Evolutionary conservation across 768 basidiomycete species (phyloP).

Genomic region (Rhizopogon vulgaris): DNA sequence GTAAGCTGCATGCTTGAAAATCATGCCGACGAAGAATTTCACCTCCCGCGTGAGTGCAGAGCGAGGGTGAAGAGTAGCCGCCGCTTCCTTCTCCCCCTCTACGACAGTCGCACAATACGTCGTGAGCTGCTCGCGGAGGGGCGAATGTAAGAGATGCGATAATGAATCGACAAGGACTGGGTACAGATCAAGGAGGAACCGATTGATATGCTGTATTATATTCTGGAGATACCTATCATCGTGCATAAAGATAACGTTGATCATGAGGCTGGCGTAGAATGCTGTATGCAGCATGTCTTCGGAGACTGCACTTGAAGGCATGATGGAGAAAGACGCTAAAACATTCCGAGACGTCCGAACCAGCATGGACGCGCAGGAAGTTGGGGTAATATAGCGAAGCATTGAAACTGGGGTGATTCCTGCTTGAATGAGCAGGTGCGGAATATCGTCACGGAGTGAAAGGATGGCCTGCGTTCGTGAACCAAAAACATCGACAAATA

Average conservation of each 20-base stretch:
- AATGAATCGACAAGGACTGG: constrained; percentile 36
- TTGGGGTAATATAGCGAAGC: constrained; percentile 21
- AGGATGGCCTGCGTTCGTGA: constrained; percentile 28
- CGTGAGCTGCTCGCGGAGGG: constrained; percentile 21
- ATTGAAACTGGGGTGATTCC: constrained; percentile 17
- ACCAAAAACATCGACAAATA: constrained; percentile 46
- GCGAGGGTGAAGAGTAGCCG: constrained; percentile 19
- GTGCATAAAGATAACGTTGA: constrained; percentile 32
- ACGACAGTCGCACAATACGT: constrained; percentile 25
- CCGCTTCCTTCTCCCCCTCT: constrained; percentile 24
- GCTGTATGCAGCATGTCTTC: constrained; percentile 31
- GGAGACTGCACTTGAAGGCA: constrained; percentile 14
- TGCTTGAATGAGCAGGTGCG: constrained; percentile 20
- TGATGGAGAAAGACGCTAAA: constrained; percentile 24
- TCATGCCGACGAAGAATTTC: constrained; percentile 44
- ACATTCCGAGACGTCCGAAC: constrained; percentile 35
- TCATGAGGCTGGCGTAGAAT: constrained; percentile 30
- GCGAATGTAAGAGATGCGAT: constrained; percentile 24
- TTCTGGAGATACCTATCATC: constrained; percentile 26
- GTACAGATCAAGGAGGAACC: constrained; percentile 37
- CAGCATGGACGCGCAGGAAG: constrained; percentile 32
- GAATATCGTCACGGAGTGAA: constrained; percentile 31
- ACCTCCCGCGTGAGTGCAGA: constrained; percentile 20
- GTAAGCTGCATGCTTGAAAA: constrained; percentile 35
- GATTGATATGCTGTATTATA: constrained; percentile 26